phyloP scores from a whole-genome alignment of 768 basidiomycete species.

The Boletus reticulatus region DNA sequence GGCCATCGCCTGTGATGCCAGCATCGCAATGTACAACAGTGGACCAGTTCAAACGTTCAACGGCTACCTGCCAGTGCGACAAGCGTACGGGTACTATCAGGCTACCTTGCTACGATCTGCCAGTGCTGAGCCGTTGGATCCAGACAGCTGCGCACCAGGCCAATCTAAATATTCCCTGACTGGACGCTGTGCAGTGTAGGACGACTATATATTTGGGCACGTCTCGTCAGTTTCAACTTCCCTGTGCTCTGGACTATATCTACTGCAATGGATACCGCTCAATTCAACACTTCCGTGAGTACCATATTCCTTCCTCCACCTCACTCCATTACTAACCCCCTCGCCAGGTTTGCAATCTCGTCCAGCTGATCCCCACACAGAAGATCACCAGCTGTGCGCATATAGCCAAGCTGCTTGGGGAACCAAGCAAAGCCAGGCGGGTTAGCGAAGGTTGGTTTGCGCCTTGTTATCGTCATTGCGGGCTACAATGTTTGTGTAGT shows the following conservation, averaged over 20 bases:
- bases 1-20: no score
- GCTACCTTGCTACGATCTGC: no score
- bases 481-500: constrained; percentile 39
- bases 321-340: neutral
- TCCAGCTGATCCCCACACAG: constrained; percentile 62
- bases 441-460: constrained; percentile 67
- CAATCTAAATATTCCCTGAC: no score
- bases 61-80: no score
- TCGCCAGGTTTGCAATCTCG: constrained; percentile 61
- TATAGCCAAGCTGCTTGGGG: constrained; percentile 73
- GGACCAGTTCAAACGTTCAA: no score
- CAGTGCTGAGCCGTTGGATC: no score
- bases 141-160: no score
- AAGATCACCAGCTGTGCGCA: constrained; percentile 76
- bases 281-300: constrained; percentile 20
- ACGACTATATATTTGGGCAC: neutral
- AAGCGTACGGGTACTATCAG: no score
- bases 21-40: no score
- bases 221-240: neutral
- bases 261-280: constrained; percentile 13
- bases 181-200: no score
- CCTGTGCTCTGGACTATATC: neutral
- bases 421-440: constrained; percentile 71
- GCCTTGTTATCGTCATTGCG: neutral
- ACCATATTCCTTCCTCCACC: neutral